These are phyloP conservation scores for Corrigiola litoralis DNA, from an alignment of 179 eudicot genomes.

Conservation along the genomic window DNA sequence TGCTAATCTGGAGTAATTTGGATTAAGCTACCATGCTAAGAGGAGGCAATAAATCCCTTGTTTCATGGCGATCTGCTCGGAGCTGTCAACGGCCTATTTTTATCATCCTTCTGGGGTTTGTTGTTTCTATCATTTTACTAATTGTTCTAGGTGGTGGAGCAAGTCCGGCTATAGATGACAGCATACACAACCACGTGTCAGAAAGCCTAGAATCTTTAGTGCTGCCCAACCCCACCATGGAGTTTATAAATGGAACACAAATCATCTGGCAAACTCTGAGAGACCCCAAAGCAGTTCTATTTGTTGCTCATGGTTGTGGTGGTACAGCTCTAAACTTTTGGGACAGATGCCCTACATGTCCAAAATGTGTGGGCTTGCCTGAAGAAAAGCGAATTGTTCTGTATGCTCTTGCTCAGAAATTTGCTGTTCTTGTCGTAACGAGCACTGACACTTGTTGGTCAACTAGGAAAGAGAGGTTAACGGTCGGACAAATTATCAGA, in stretches of 20 bases:
- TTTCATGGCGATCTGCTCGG: constrained; percentile 21
- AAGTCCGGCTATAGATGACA: constrained; percentile 15
- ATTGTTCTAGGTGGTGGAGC: constrained; percentile 15
- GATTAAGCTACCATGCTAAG: constrained; percentile 24
- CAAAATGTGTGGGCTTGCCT: constrained; percentile 78
- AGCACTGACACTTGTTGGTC: constrained; percentile 75
- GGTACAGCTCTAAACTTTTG: constrained; percentile 75
- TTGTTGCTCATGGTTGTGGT: constrained; percentile 85
- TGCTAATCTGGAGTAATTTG: background rate
- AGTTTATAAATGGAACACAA: constrained; percentile 47
- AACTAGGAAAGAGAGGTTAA: constrained; percentile 40
- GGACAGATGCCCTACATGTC: constrained; percentile 54
- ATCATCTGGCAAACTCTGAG: constrained; percentile 77
- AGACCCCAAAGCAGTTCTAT: constrained; percentile 60
- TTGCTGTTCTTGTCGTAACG: constrained; percentile 62
- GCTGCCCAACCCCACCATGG: constrained; percentile 45
- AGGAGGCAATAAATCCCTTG: constrained; percentile 24
- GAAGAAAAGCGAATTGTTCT: constrained; percentile 73
- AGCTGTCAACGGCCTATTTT: constrained; percentile 28
- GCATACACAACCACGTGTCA: constrained; percentile 16
- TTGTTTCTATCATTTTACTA: constrained; percentile 29
- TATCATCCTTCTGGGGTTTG: constrained; percentile 28
- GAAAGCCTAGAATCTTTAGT: constrained; percentile 27
- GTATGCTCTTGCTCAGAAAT: constrained; percentile 58
- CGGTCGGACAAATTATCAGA: constrained; percentile 37